phyloP scores from a whole-genome alignment of 768 basidiomycete genomes.

The Amanita jacksonii region DNA sequence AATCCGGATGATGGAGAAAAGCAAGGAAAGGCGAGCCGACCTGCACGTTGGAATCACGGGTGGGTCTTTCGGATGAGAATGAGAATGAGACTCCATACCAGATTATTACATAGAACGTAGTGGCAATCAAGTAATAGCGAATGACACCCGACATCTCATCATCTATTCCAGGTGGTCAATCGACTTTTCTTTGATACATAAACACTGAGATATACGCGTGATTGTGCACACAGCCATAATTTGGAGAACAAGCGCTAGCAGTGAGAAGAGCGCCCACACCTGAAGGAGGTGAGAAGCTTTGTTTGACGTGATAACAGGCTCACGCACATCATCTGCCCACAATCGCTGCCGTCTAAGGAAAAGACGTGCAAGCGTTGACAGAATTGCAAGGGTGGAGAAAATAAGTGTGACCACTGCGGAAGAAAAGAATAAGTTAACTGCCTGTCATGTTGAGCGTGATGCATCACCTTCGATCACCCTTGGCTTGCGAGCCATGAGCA shows the following conservation, averaged over 20 bases:
- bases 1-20: constrained; percentile 46
- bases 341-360: constrained; percentile 21
- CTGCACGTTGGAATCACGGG: too few species aligned
- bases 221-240: constrained; percentile 21
- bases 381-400: constrained; percentile 24
- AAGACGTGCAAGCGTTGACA: constrained; percentile 22
- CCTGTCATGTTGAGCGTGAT: too few species aligned
- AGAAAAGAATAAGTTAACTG: neutral
- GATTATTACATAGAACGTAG: constrained; percentile 28
- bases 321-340: constrained; percentile 30
- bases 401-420: constrained; percentile 26
- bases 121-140: constrained; percentile 27
- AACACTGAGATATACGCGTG: constrained; percentile 12
- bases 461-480: neutral
- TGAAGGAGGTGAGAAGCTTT: constrained; percentile 7
- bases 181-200: neutral
- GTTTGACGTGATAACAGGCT: too few species aligned
- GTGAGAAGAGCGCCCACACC: constrained; percentile 22
- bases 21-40: constrained; percentile 38
- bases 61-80: neutral
- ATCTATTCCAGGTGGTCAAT: neutral
- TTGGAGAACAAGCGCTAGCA: constrained; percentile 19
- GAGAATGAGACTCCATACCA: constrained; percentile 20
- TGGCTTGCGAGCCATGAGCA: neutral
- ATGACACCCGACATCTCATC: constrained; percentile 11